phyloP scores from a whole-genome alignment of 2,329 filamentous ascomycete genomes.

The Xylaria polymorpha region DNA sequence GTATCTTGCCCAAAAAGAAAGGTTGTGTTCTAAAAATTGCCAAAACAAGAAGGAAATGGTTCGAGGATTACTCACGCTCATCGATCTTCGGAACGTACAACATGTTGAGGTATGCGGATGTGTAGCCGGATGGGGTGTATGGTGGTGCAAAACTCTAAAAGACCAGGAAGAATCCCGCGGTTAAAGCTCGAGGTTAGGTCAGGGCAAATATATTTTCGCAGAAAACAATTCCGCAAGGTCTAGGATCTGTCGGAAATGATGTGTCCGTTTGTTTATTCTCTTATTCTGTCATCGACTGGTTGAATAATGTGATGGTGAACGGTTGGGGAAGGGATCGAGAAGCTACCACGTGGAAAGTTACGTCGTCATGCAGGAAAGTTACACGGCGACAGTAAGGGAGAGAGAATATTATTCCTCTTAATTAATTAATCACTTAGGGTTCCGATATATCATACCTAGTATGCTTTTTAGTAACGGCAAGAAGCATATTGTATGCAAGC shows the following conservation, averaged over 20 bases:
- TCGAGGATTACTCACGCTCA: constrained; percentile 4
- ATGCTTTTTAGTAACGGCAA: background rate
- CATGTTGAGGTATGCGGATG: background rate
- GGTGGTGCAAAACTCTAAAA: background rate
- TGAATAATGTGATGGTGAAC: background rate
- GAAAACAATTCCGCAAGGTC: no score
- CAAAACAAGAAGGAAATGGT: no score
- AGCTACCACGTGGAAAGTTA: background rate
- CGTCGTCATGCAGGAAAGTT: background rate
- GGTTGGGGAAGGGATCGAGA: background rate
- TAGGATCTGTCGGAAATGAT: background rate
- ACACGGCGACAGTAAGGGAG: background rate
- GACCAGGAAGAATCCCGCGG: background rate
- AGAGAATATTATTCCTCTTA: no score
- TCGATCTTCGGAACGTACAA: constrained; percentile 34
- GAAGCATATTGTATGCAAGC: constrained; percentile 1
- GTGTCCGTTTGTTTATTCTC: constrained; percentile 2
- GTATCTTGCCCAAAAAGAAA: no score
- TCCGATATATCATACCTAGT: background rate
- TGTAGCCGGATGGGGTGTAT: background rate
- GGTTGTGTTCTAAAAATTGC: no score
- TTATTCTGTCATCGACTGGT: background rate
- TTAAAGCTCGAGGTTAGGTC: background rate
- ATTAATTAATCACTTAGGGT: background rate
- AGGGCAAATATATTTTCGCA: background rate